Base-by-base conservation (phyloP, 345 rosid genomes). In the Gossypium turneri region DNA sequence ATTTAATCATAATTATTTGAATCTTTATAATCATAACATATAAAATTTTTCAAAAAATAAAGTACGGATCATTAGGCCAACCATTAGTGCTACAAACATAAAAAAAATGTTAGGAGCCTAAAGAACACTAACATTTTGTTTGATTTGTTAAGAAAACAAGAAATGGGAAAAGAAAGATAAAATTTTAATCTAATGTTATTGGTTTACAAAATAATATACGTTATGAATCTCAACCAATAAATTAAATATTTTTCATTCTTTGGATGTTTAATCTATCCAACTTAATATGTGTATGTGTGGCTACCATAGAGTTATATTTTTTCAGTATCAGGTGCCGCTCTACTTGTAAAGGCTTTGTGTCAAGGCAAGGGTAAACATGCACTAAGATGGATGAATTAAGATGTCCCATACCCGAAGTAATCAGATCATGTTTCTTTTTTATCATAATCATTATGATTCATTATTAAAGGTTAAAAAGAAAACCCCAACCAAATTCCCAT, bases 351-450 rank as follows among this genome's bases (percentile, higher is more conserved):
- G 27, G 27, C 9, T 65, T 65, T 45, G 29, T 66, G 70, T 66
- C 70, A 45, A 66, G 11, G 53, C n/a, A 44, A 25, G 12, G 70
- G 53, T 12, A 20, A 52, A 45, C 53, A 66, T 66, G 53, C 70
- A 45, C 34, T 22, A 66, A 66, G 70, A 45, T 2, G 53, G n/a
- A 66, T 66, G 34, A 45, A 12, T 19, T 44, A 66, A 45, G 53
- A 66, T 66, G 70, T 66, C 53, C 38, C 53, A 45, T 47, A 12
- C 34, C 70, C 38, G 9, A 44, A 45, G 53, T 20, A 44, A 20
- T 66, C 53, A 34, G 53, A 45, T 66, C 55, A 41, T 66, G 70
- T 66, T 66, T 44, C 34, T 66, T 66, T 47, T 27, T 44, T 45
- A 44, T 45, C n/a, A 20, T 20, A 66, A 45, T 45, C 51, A 64